phyloP scores from a whole-genome alignment of 2,329 filamentous ascomycete genomes.

The Bipolaris sorokiniana region DNA sequence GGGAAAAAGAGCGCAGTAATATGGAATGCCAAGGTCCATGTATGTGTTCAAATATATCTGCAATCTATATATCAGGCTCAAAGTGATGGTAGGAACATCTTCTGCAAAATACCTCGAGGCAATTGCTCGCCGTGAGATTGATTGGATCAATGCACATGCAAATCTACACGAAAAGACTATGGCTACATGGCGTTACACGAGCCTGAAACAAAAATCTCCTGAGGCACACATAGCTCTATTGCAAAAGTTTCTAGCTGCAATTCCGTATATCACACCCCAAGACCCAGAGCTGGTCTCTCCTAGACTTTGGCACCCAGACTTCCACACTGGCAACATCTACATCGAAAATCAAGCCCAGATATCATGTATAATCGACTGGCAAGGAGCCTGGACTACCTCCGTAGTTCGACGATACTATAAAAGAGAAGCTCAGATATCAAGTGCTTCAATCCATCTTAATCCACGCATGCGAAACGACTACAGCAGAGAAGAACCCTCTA shows the following conservation, averaged over 20 bases:
- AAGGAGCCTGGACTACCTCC: slow-evolving; percentile 30
- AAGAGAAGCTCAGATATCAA: slow-evolving; percentile 30
- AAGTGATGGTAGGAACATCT: slow-evolving; percentile 28
- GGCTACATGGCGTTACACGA: slow-evolving; percentile 40
- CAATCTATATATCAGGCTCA: too few species aligned
- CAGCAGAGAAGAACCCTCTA: slow-evolving; percentile 31
- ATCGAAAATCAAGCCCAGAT: slow-evolving; percentile 31
- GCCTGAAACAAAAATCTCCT: slow-evolving; percentile 35
- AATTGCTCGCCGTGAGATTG: slow-evolving; percentile 43
- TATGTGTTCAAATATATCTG: too few species aligned
- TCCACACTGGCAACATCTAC: slow-evolving; percentile 39
- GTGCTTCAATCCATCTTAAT: slow-evolving; percentile 36
- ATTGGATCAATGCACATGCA: slow-evolving; percentile 39
- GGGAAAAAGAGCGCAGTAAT: slow-evolving; percentile 28
- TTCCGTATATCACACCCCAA: slow-evolving; percentile 34
- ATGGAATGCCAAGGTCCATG: slow-evolving; percentile 35
- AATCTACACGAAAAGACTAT: slow-evolving; percentile 30
- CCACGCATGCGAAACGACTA: slow-evolving; percentile 29
- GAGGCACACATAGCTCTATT: slow-evolving; percentile 28
- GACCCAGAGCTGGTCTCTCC: slow-evolving; percentile 30
- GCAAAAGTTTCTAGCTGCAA: slow-evolving; percentile 27
- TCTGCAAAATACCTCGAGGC: slow-evolving; percentile 33
- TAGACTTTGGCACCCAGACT: slow-evolving; percentile 39
- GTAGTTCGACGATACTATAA: slow-evolving; percentile 32
- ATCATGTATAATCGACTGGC: slow-evolving; percentile 41